Base-by-base conservation (phyloP, 2,329 filamentous ascomycete species). In the Fusarium newnesense region DNA sequence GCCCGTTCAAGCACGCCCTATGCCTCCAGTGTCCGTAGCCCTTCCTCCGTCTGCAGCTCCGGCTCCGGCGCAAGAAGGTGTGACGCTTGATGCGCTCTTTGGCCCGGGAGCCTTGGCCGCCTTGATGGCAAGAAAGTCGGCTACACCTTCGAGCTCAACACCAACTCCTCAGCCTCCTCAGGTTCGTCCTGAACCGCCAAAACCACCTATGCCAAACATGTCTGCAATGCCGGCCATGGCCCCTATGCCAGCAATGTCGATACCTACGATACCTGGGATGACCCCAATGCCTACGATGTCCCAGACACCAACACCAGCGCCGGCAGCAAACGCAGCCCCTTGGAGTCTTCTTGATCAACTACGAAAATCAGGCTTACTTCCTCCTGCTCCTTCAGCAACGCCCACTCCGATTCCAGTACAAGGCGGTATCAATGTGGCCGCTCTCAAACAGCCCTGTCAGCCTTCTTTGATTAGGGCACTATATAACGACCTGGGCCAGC, bases 401-500 rank as follows among this genome's bases (percentile, higher is more conserved):
- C 15, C 63, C 11, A 19, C 81, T 60, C 78, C 82, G 32, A 78
- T 81, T 79, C 81, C 84, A 56, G 86, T 85, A 73, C 86, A 88
- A 69, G 87, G 90, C 26, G 86, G 89, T 61, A 85, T 96, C 74
- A 91, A 89, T 61, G 87, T 90, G 8, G 86, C 88, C 11, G 93
- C 93, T 34, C 86, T 97, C 47, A 95, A 94, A 69, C 80, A 83
- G 83, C 89, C 92, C 90, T 94, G 91, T 72, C 93, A 94, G 21
- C 92, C 93, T 19, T 89, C 94, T 73, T 85, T 97, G 19, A 86
- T 97, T 12, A 86, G 90, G 24, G 87, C 87, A 24, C 88, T 98
- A 13, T 96, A 97, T 79, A 94, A 96, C 69, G 90, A 92, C 26
- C 89, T 94, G 43, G 94, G 96, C 1, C 93, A 95, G 67, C 93